Evolutionary conservation across 1,284 basidiomycete species (phyloP).

Genomic region (Tetrapyrgos nigripes): DNA sequence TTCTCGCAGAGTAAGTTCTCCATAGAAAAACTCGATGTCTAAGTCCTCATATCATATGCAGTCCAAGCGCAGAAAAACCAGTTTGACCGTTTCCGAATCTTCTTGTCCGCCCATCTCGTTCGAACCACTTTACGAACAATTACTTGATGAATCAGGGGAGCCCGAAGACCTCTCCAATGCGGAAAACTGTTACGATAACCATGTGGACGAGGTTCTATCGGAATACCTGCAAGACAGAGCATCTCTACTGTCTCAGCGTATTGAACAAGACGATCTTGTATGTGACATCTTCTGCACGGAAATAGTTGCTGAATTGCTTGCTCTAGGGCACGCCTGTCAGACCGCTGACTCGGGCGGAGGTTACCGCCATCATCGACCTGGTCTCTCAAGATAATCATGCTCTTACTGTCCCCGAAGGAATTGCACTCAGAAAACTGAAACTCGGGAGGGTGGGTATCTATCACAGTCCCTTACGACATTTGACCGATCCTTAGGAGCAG

Average conservation of each 20-base stretch:
- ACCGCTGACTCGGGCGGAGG: conserved; percentile 45
- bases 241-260: conserved; percentile 28
- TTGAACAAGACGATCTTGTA: conserved; percentile 38
- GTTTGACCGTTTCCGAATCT: neutral
- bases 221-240: conserved; percentile 40
- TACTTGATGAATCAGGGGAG: conserved; percentile 1
- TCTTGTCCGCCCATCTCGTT: conserved; percentile 9
- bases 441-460: conserved; percentile 44
- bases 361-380: conserved; percentile 32
- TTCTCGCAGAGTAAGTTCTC: neutral
- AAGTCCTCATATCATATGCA: neutral
- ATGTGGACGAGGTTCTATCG: conserved; percentile 40
- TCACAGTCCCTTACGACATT: neutral
- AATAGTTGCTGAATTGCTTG: neutral
- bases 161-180: conserved; percentile 15
- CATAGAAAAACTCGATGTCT: neutral
- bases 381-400: conserved; percentile 14
- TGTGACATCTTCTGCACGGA: conserved; percentile 8
- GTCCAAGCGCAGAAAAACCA: conserved; percentile 15
- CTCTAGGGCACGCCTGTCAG: conserved; percentile 45
- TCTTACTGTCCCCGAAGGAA: conserved; percentile 35
- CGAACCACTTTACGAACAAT: conserved; percentile 27
- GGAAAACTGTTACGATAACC: conserved; percentile 39
- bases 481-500: conserved; percentile 26
- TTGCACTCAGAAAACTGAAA: conserved; percentile 56